These are phyloP conservation scores for Sugiyamaella castrensis DNA, from an alignment of 1,139 yeast species.

Conservation along the genomic window DNA sequence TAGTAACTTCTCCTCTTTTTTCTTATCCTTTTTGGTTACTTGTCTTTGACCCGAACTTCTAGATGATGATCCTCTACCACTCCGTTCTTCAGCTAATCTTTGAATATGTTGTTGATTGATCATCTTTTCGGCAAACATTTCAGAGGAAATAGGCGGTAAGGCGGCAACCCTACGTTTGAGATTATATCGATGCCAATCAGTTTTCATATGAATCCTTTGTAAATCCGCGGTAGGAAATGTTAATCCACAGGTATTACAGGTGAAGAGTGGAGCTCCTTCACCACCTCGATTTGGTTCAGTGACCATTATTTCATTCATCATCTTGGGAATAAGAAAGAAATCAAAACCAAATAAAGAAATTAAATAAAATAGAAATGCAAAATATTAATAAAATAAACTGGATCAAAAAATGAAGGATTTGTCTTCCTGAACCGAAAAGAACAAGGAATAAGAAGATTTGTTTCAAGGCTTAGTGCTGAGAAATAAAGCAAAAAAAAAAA, in stretches of 20 bases:
- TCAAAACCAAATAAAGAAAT: too few species aligned
- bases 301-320: slow-evolving; percentile 82
- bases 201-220: slow-evolving; percentile 90
- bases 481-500: too few species aligned
- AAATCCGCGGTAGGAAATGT: slow-evolving; percentile 72
- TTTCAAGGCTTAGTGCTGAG: too few species aligned
- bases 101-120: slow-evolving; percentile 41
- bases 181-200: slow-evolving; percentile 95
- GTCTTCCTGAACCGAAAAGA: not conserved
- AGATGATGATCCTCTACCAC: slow-evolving; percentile 37
- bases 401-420: too few species aligned
- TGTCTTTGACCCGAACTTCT: slow-evolving; percentile 34
- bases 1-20: slow-evolving; percentile 35
- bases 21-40: slow-evolving; percentile 39
- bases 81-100: slow-evolving; percentile 44
- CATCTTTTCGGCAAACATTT: slow-evolving; percentile 77
- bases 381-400: too few species aligned
- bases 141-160: slow-evolving; percentile 74
- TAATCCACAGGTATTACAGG: slow-evolving; percentile 87
- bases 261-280: slow-evolving; percentile 38
- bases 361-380: too few species aligned
- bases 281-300: slow-evolving; percentile 34
- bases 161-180: slow-evolving; percentile 88
- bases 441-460: not conserved
- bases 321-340: not conserved